Conservation (phyloP, 192 early-diverging fungal species). For the Coemansia sp. region DNA sequence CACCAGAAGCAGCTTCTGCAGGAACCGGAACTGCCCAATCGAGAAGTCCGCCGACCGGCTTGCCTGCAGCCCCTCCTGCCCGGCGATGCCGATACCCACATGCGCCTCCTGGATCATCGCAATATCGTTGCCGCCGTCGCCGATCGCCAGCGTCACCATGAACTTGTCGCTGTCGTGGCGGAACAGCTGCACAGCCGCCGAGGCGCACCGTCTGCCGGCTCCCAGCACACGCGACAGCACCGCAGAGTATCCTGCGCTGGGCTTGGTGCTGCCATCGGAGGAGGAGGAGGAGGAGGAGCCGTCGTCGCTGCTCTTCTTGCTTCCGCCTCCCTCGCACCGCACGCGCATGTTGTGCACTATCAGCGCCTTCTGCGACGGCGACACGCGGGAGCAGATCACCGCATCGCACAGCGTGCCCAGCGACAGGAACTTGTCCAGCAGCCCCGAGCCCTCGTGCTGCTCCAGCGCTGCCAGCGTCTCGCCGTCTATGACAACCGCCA, state of each 20-base stretch:
- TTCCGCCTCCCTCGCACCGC: constrained; percentile 39
- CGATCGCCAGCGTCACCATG: constrained; percentile 74
- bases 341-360: constrained; percentile 73
- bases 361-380: constrained; percentile 86
- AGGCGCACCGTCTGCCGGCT: neutral
- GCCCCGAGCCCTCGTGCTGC: constrained; percentile 28
- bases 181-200: constrained; percentile 14
- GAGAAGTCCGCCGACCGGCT: constrained; percentile 85
- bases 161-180: constrained; percentile 46
- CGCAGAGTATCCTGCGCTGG: too few species aligned
- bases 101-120: constrained; percentile 94
- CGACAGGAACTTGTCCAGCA: constrained; percentile 67
- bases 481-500: constrained; percentile 92
- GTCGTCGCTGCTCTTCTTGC: neutral
- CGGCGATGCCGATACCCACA: constrained; percentile 90
- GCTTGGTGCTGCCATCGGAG: too few species aligned
- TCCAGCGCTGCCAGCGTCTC: constrained; percentile 68
- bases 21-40: constrained; percentile 87
- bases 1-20: constrained; percentile 77
- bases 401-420: constrained; percentile 73
- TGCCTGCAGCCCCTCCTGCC: constrained; percentile 84
- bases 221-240: too few species aligned
- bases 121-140: constrained; percentile 95
- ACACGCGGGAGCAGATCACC: constrained; percentile 90
- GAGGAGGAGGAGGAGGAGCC: too few species aligned